phyloP scores from a whole-genome alignment of 257 asterid genomes.

The Nicotiana undulata region DNA sequence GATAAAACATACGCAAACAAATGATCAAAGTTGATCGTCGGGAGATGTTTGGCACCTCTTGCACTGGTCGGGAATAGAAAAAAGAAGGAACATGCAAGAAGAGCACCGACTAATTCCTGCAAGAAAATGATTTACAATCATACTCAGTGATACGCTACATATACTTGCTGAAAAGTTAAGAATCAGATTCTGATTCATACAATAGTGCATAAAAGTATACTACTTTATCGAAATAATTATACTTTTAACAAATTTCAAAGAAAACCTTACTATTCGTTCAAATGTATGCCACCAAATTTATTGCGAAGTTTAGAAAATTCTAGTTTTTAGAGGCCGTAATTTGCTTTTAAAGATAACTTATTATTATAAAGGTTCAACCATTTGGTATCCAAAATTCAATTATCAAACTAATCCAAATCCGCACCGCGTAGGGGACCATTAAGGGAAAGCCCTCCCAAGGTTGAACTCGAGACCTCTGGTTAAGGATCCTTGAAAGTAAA shows the following conservation, averaged over 20 bases:
- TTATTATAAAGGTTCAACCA: no score
- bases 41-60: slow-evolving; percentile 73
- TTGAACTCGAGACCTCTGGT: no score
- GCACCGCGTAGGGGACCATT: no score
- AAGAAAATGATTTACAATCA: slow-evolving; percentile 10
- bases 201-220: neutral
- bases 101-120: slow-evolving; percentile 89
- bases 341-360: neutral
- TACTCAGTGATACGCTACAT: neutral
- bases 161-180: neutral
- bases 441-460: no score
- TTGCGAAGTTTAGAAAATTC: neutral
- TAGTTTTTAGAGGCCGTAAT: neutral
- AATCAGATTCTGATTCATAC: neutral
- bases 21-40: slow-evolving; percentile 62
- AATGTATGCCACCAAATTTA: neutral
- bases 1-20: slow-evolving; percentile 70
- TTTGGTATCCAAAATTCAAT: no score
- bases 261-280: neutral
- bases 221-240: neutral
- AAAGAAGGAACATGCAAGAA: slow-evolving; percentile 77
- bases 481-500: neutral
- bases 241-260: neutral
- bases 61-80: slow-evolving; percentile 65
- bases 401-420: no score